phyloP scores from a whole-genome alignment of 2,329 filamentous ascomycete species.

The Fusarium burgessii region DNA sequence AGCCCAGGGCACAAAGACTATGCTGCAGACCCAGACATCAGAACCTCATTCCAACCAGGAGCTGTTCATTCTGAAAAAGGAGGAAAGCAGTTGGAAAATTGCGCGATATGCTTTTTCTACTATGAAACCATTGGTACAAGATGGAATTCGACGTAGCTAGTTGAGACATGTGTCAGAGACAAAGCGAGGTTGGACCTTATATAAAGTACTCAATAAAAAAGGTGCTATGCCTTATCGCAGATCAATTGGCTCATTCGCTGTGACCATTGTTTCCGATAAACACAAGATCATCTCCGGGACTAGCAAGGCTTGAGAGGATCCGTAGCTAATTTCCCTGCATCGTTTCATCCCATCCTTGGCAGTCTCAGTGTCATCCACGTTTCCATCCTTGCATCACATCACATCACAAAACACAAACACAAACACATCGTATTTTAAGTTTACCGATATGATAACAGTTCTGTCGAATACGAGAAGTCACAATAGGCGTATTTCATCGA shows the following conservation, averaged over 20 bases:
- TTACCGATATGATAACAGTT: background rate
- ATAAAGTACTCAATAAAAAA: background rate
- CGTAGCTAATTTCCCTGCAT: background rate
- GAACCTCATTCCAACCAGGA: background rate
- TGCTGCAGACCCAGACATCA: background rate
- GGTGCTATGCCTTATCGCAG: too few relatives aligned
- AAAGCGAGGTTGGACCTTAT: background rate
- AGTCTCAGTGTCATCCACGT: background rate
- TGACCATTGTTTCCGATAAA: background rate
- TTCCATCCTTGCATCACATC: background rate
- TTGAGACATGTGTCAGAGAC: accelerated
- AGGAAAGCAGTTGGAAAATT: background rate
- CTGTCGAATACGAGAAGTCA: background rate
- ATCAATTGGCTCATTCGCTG: background rate
- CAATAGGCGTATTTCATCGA: background rate
- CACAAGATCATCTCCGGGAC: background rate
- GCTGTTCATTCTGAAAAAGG: background rate
- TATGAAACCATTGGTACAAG: background rate
- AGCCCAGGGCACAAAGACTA: background rate
- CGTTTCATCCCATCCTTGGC: conserved; percentile 4
- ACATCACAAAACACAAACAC: background rate
- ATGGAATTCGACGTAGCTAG: background rate
- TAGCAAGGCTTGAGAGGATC: background rate
- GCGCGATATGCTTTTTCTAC: background rate
- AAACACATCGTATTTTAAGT: background rate